A percentile compares a stretch with the other conserved stretches of the same genome.
Evolutionary conservation across 306 rosid genomes (phyloP).

Genomic region (Fragaria ananassa): DNA sequence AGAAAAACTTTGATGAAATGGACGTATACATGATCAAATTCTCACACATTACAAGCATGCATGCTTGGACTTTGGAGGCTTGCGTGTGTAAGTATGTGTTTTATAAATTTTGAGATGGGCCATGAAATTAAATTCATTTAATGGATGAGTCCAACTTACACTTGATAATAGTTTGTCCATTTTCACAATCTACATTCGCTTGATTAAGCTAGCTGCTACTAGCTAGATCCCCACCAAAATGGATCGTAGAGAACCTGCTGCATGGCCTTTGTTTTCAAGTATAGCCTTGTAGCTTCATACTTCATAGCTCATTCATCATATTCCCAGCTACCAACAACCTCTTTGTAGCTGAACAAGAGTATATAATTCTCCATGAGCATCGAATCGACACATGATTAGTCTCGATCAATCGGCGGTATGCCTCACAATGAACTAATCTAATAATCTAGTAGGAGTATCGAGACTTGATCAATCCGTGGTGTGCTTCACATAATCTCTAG

Average conservation of each 20-base stretch:
- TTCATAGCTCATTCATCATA: not conserved
- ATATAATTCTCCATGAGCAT: not conserved
- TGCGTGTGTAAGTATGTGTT: conserved; percentile 8
- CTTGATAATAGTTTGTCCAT: not conserved
- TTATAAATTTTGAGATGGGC: not conserved
- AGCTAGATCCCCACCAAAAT: not conserved
- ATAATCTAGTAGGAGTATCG: too few relatives aligned
- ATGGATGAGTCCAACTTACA: not conserved
- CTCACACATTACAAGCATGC: not conserved
- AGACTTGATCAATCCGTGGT: too few relatives aligned
- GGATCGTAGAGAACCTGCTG: not conserved
- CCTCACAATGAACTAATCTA: not conserved
- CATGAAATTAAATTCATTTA: not conserved
- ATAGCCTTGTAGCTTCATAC: not conserved
- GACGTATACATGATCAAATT: not conserved
- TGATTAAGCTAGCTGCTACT: not conserved
- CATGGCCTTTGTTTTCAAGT: not conserved
- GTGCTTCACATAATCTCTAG: not conserved
- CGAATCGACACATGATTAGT: not conserved
- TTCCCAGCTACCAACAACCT: not conserved
- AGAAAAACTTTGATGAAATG: not conserved
- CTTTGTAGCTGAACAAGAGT: not conserved
- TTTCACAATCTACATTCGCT: not conserved
- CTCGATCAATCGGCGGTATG: not conserved
- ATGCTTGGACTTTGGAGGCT: not conserved